These are phyloP conservation scores for Arabidopsis arenosa DNA, from an alignment of 345 rosid species.

Conservation along the genomic window DNA sequence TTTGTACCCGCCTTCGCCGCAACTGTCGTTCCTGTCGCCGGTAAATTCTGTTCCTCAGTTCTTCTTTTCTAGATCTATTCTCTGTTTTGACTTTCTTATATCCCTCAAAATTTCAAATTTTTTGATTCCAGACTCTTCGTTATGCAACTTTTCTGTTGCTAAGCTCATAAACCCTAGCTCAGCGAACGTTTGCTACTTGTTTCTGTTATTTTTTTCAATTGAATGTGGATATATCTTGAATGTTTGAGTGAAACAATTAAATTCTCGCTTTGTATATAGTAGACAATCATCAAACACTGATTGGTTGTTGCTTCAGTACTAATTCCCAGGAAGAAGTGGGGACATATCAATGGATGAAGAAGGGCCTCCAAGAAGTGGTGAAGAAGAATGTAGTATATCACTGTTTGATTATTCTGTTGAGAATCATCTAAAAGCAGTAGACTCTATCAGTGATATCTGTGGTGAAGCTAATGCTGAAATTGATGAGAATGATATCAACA, in stretches of 20 bases:
- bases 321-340: conserved; percentile 14
- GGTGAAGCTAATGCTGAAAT: conserved; percentile 50
- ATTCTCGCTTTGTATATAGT: background rate
- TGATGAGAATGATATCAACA: conserved; percentile 46
- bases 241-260: conserved; percentile 9
- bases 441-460: conserved; percentile 58
- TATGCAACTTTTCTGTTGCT: background rate
- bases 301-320: conserved; percentile 15
- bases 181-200: background rate
- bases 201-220: background rate
- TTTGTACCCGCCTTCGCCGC: conserved; percentile 23
- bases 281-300: conserved; percentile 1
- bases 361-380: conserved; percentile 27
- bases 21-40: conserved; percentile 27
- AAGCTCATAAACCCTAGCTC: conserved; percentile 21
- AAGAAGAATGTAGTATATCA: conserved; percentile 53
- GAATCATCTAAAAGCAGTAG: conserved; percentile 67
- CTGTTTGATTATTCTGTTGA: conserved; percentile 67
- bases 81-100: background rate
- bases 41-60: conserved; percentile 23
- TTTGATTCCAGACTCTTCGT: background rate
- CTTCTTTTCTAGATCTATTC: background rate
- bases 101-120: background rate
- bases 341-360: conserved; percentile 34
- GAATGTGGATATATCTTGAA: conserved; percentile 1